These are phyloP conservation scores for Plasmopara muralis DNA, from an alignment of 352 stramenopile species.

Conservation along the genomic window DNA sequence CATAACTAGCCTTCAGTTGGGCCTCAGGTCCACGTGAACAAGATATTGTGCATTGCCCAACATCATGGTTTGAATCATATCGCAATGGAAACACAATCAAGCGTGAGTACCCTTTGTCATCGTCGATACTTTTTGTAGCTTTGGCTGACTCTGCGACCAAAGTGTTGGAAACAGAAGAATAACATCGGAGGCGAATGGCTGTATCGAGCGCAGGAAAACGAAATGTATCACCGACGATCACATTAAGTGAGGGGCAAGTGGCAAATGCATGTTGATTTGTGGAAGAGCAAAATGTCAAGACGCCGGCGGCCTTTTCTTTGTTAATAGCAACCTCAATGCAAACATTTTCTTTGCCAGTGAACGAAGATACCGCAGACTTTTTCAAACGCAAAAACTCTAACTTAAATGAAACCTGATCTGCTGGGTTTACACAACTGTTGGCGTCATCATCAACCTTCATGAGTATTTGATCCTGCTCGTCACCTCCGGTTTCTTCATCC, in stretches of 20 bases:
- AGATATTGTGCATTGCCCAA: slow-evolving; percentile 16
- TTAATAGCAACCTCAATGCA: slow-evolving; percentile 30
- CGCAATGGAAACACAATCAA: slow-evolving; percentile 14
- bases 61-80: slow-evolving; percentile 9
- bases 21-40: slow-evolving; percentile 6
- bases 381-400: slow-evolving; percentile 33
- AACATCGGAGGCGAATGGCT: slow-evolving; percentile 20
- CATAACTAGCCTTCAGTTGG: slow-evolving; percentile 1
- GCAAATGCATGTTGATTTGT: slow-evolving; percentile 33
- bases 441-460: neutral
- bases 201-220: slow-evolving; percentile 1
- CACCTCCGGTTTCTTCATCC: neutral
- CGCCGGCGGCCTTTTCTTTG: slow-evolving; percentile 10
- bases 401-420: slow-evolving; percentile 15
- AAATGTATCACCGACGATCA: slow-evolving; percentile 1
- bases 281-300: slow-evolving; percentile 31
- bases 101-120: slow-evolving; percentile 9
- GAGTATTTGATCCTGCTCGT: neutral
- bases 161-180: slow-evolving; percentile 11
- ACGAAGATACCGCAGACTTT: slow-evolving; percentile 14
- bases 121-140: slow-evolving; percentile 3
- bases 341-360: slow-evolving; percentile 32
- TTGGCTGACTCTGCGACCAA: slow-evolving; percentile 15
- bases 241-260: slow-evolving; percentile 15
- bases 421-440: neutral